Evolutionary conservation across 2,329 filamentous ascomycete species (phyloP), one percentile per base, ranked within the genome.

Genomic region (Colletotrichum cuscutae): DNA sequence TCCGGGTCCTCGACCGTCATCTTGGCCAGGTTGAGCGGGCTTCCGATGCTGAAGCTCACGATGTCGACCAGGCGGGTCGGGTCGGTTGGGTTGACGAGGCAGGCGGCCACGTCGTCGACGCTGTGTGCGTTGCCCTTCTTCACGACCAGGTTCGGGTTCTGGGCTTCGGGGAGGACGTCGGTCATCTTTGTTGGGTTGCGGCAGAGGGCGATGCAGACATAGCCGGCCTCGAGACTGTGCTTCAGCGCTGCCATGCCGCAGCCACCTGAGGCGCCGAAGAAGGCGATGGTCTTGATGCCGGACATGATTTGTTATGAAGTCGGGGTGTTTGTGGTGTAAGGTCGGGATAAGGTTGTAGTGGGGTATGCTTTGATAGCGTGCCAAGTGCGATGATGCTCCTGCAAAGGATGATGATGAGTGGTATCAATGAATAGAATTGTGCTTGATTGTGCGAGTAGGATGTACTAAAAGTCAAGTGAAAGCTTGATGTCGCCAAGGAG

Each of bases 191-290:
- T 75, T 19, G 84, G 82, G 15, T 77, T 83, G 73, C 85, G 84
- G 75, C 79, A 83, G 52, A 86, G 80, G 72, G 80, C 83, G 68
- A 82, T 78, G 79, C 83, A 85, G 37, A 76, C 78, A 77, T 83
- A 78, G 57, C 82, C 82, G n/a, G 79, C 78, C 52, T 78, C 77
- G 32, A 87, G 78, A 53, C 81, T 77, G 59, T 76, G 77, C 28
- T 79, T 79, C 71, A 86, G 83, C 26, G 81, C 78, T 19, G 80
- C 76, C 73, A 84, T 80, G 57, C 82, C 83, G 73, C 80, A 82
- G 66, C 84, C 85, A 57, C 80, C 81, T 5, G 84, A 86, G 73
- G 84, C 82, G 72, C 85, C 85, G 75, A 86, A 81, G 77, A 86
- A 80, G 61, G 81, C 80, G 42, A 82, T 74, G 5, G 79, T 78